These are phyloP conservation scores for Combretum micranthum DNA, from an alignment of 345 rosid species.

Conservation along the genomic window DNA sequence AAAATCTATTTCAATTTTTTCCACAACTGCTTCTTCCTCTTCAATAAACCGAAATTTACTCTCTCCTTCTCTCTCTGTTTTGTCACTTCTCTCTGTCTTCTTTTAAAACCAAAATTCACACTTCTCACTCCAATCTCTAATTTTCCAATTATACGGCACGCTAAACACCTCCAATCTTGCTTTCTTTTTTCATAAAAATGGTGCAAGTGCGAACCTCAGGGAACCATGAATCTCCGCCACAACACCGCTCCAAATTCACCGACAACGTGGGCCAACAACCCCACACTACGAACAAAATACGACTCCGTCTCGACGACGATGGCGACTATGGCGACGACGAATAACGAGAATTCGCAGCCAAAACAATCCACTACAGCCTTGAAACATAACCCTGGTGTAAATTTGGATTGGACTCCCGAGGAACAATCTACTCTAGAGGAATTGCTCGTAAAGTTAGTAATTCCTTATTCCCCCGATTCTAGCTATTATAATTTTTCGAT, in stretches of 20 bases:
- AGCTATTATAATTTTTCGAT: too few species aligned
- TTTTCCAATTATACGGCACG: slow-evolving; percentile 12
- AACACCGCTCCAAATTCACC: slow-evolving; percentile 24
- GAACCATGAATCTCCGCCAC: slow-evolving; percentile 36
- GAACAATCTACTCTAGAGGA: slow-evolving; percentile 70
- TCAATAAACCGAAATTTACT: too few species aligned
- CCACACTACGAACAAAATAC: slow-evolving; percentile 14
- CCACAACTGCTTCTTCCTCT: too few species aligned
- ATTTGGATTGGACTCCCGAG: slow-evolving; percentile 56
- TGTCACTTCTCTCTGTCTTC: too few species aligned
- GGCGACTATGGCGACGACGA: not conserved
- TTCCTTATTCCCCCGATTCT: too few species aligned
- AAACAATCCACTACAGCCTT: slow-evolving; percentile 27
- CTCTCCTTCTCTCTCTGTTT: too few species aligned
- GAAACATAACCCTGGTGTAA: slow-evolving; percentile 64
- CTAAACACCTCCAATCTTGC: too few species aligned
- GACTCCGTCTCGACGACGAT: not conserved
- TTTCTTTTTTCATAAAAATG: too few species aligned
- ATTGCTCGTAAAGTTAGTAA: slow-evolving; percentile 44
- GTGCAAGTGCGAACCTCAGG: slow-evolving; percentile 68
- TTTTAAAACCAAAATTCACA: not conserved
- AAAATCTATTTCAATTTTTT: too few species aligned
- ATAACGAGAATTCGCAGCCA: slow-evolving; percentile 32
- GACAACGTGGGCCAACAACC: slow-evolving; percentile 40
- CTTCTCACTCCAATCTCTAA: too few species aligned